Percentiles rank a stretch among this genome's conserved stretches.
phyloP scores from a whole-genome alignment of 768 basidiomycete genomes.

The Agrocybe chaxingu region DNA sequence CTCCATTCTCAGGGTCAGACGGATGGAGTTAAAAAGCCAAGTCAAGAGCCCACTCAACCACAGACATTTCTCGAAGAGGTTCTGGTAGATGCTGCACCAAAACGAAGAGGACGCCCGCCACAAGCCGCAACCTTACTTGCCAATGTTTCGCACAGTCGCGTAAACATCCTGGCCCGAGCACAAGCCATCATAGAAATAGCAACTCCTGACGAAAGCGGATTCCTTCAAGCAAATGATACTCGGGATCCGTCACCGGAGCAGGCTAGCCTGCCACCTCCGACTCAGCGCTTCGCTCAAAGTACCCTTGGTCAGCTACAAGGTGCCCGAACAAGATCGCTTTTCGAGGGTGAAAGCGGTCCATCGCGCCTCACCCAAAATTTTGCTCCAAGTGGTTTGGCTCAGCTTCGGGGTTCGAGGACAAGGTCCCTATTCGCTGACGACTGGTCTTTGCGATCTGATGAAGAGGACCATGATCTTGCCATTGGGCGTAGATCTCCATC shows the following conservation, averaged over 20 bases:
- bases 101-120: slow-evolving; percentile 39
- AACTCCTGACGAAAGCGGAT: slow-evolving; percentile 6
- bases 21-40: slow-evolving; percentile 16
- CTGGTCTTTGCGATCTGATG: background rate
- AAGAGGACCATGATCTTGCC: background rate
- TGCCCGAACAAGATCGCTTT: background rate
- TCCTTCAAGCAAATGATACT: background rate
- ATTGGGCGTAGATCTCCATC: too few relatives aligned
- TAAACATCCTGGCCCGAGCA: slow-evolving; percentile 35
- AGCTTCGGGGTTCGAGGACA: background rate
- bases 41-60: slow-evolving; percentile 12
- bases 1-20: slow-evolving; percentile 14
- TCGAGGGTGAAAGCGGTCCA: background rate
- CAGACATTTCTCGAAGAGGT: slow-evolving; percentile 54
- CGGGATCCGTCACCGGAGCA: background rate
- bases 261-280: slow-evolving; percentile 17
- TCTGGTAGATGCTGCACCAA: slow-evolving; percentile 42
- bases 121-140: slow-evolving; percentile 41
- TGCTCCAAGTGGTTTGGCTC: background rate
- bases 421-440: background rate
- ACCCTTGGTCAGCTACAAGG: slow-evolving; percentile 24
- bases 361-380: background rate
- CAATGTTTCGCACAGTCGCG: slow-evolving; percentile 44
- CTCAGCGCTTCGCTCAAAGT: slow-evolving; percentile 40
- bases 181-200: slow-evolving; percentile 25